phyloP scores from a whole-genome alignment of 371 early-diverging fungal genomes.

The Actinomortierella ambigua region DNA sequence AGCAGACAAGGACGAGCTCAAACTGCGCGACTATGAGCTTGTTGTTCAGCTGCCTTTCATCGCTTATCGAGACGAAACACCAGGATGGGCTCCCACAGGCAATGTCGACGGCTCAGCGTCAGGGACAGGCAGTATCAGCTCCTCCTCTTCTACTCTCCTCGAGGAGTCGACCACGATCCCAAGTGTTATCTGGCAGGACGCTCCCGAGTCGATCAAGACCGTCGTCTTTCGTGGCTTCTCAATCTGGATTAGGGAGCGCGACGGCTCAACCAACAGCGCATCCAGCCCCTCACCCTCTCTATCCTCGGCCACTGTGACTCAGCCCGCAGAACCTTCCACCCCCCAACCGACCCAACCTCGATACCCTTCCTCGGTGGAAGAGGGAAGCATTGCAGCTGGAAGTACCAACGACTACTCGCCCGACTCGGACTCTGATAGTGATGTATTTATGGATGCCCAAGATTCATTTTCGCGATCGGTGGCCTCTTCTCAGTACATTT shows the following conservation, averaged over 20 bases:
- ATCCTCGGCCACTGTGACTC: too few relatives aligned
- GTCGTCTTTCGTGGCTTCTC: conserved; percentile 38
- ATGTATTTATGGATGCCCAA: conserved; percentile 38
- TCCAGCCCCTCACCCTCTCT: background rate
- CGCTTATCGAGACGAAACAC: conserved; percentile 67
- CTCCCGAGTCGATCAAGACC: conserved; percentile 41
- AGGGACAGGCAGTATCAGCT: conserved; percentile 20
- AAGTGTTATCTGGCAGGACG: conserved; percentile 44
- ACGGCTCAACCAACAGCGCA: conserved; percentile 1
- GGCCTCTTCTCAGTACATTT: conserved; percentile 27
- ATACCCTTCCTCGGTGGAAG: too few relatives aligned
- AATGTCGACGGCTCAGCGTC: conserved; percentile 43
- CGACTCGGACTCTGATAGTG: conserved; percentile 36
- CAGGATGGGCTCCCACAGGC: conserved; percentile 46
- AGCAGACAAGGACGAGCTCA: background rate
- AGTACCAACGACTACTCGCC: conserved; percentile 9
- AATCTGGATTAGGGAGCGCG: conserved; percentile 30
- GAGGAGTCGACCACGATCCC: conserved; percentile 32
- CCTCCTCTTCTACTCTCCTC: conserved; percentile 26
- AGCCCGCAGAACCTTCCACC: too few relatives aligned
- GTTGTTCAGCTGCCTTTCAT: conserved; percentile 62
- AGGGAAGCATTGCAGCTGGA: too few relatives aligned
- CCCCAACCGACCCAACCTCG: too few relatives aligned
- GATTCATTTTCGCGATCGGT: conserved; percentile 29
- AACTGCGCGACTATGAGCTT: conserved; percentile 52